These are phyloP conservation scores for Lunularia cruciata DNA, from an alignment of 225 moss, liverwort and hornwort genomes.

Conservation along the genomic window DNA sequence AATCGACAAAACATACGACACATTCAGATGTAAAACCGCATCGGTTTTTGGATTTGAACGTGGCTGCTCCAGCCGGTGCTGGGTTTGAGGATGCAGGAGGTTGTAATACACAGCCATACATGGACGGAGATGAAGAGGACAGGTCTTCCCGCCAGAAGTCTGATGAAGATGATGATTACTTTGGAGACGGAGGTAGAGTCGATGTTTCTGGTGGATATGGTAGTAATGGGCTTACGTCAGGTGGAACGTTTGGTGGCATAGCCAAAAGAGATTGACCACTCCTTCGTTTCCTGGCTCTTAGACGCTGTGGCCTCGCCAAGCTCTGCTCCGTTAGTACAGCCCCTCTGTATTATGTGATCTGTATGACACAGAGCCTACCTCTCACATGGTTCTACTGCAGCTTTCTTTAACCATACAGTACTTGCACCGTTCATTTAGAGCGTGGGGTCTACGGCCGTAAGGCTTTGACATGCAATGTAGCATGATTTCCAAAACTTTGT, in stretches of 20 bases:
- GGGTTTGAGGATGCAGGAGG: conserved; percentile 50
- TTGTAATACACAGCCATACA: conserved; percentile 24
- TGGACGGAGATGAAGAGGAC: conserved; percentile 30
- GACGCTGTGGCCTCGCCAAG: background rate
- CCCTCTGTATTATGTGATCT: background rate
- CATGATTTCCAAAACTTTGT: background rate
- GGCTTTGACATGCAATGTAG: conserved; percentile 10
- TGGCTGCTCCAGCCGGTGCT: conserved; percentile 61
- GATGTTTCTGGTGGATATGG: conserved; percentile 44
- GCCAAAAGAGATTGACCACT: conserved; percentile 30
- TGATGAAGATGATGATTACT: conserved; percentile 60
- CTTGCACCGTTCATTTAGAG: background rate
- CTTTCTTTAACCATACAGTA: background rate
- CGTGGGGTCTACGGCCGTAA: conserved; percentile 1
- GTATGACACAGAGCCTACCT: background rate
- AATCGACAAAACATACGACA: conserved; percentile 25
- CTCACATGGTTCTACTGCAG: conserved; percentile 1
- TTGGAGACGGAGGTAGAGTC: conserved; percentile 55
- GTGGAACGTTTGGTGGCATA: conserved; percentile 33
- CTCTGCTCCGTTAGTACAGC: background rate
- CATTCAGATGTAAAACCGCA: conserved; percentile 47
- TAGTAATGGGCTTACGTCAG: conserved; percentile 46
- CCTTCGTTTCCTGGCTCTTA: background rate
- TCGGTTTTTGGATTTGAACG: conserved; percentile 85
- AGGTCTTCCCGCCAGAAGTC: conserved; percentile 47